These are phyloP conservation scores for Sarcodon aspratus DNA, from an alignment of 768 basidiomycete genomes.

Conservation along the genomic window DNA sequence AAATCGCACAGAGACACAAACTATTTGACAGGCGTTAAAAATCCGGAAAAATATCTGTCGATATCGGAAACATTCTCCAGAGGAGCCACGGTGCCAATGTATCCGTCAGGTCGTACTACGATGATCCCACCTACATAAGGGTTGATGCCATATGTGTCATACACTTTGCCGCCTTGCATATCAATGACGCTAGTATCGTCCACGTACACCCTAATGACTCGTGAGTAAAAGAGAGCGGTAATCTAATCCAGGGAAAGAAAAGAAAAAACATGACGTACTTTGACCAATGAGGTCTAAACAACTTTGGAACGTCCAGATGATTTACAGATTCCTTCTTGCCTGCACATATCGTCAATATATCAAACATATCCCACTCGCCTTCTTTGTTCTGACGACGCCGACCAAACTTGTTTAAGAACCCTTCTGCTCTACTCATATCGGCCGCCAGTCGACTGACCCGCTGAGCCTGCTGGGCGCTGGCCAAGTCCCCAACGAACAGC, in stretches of 20 bases:
- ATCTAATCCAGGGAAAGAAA: background rate
- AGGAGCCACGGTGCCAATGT: constrained; percentile 45
- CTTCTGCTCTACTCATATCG: constrained; percentile 6
- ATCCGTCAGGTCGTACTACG: constrained; percentile 55
- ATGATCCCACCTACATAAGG: constrained; percentile 33
- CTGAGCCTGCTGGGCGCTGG: constrained; percentile 9
- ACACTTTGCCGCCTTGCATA: constrained; percentile 39
- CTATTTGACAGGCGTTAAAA: constrained; percentile 17
- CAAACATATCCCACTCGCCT: constrained; percentile 24
- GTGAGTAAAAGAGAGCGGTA: background rate
- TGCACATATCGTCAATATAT: constrained; percentile 29
- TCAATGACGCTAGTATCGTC: constrained; percentile 41
- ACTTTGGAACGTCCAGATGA: constrained; percentile 33
- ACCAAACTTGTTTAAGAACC: constrained; percentile 10
- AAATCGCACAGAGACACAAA: too few relatives aligned
- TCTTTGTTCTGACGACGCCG: background rate
- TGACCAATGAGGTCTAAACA: constrained; percentile 46
- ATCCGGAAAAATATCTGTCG: constrained; percentile 35
- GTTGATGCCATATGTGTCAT: constrained; percentile 42
- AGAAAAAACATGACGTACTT: constrained; percentile 36
- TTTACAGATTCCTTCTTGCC: constrained; percentile 26
- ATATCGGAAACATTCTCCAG: constrained; percentile 28
- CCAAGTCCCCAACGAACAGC: constrained; percentile 30
- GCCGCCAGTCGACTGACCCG: constrained; percentile 12
- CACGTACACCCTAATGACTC: constrained; percentile 35